phyloP scores from a whole-genome alignment of 2,329 filamentous ascomycete genomes.

The Sclerotinia borealis region DNA sequence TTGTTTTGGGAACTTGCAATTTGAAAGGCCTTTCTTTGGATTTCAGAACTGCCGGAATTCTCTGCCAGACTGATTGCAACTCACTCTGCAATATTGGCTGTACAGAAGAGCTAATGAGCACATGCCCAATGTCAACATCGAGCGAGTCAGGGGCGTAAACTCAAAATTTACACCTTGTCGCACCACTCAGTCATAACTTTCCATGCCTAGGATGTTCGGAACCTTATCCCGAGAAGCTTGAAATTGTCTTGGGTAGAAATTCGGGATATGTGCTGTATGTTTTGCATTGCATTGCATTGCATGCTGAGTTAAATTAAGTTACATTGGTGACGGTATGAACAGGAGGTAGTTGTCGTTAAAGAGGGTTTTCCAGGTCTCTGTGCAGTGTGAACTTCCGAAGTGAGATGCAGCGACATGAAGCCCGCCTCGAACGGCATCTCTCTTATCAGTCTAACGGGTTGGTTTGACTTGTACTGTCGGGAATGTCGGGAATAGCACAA shows the following conservation, averaged over 20 bases:
- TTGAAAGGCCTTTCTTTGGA: not conserved
- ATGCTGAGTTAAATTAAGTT: not conserved
- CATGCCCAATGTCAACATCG: not conserved
- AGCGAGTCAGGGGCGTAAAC: not conserved
- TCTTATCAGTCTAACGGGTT: not conserved
- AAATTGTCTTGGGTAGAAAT: not conserved
- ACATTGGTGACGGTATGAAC: not conserved
- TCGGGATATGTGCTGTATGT: not conserved
- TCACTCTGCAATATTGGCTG: too few relatives aligned
- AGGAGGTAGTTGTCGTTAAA: not conserved
- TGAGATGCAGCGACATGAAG: too few relatives aligned
- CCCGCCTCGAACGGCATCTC: not conserved
- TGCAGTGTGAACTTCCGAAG: too few relatives aligned
- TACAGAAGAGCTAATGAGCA: too few relatives aligned
- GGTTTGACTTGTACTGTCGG: too few relatives aligned
- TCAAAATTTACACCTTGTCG: not conserved
- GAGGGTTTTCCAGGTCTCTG: not conserved
- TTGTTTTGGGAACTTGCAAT: not conserved
- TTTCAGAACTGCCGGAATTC: not conserved
- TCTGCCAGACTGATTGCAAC: not conserved
- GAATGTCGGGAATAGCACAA: constrained; percentile 4
- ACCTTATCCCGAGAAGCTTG: not conserved
- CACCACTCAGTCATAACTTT: not conserved
- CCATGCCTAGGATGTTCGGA: not conserved
- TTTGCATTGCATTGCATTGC: constrained; percentile 9